Conservation (phyloP, 306 rosid species). For the Corylus heterophylla region DNA sequence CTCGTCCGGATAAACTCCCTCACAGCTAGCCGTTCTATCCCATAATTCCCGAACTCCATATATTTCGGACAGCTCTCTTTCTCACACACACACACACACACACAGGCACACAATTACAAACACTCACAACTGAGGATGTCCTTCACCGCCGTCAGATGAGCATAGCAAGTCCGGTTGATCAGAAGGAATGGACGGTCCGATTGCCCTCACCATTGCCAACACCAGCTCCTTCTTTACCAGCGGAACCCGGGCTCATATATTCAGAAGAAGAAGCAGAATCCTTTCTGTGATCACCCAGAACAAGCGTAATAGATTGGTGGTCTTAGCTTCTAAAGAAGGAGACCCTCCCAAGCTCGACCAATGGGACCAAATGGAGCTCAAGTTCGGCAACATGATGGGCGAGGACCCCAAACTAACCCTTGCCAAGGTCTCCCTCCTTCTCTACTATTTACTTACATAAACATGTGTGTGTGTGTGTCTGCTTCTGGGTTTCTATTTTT, state of each 20-base stretch:
- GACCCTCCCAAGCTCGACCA: constrained; percentile 54
- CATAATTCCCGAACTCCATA: too few relatives aligned
- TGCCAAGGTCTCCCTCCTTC: constrained; percentile 63
- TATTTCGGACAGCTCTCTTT: too few relatives aligned
- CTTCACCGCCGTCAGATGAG: too few relatives aligned
- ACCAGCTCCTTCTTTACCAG: constrained; percentile 36
- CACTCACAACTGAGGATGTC: too few relatives aligned
- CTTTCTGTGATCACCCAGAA: constrained; percentile 35
- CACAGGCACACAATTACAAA: too few relatives aligned
- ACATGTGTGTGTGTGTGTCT: background rate
- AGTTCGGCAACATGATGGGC: constrained; percentile 85
- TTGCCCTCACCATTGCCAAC: constrained; percentile 38
- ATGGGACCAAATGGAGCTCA: constrained; percentile 82
- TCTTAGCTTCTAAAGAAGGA: constrained; percentile 57
- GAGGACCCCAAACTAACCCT: constrained; percentile 94
- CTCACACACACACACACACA: too few relatives aligned
- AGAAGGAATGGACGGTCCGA: constrained; percentile 51
- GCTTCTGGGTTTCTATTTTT: too few relatives aligned
- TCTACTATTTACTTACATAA: background rate
- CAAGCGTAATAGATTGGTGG: constrained; percentile 31
- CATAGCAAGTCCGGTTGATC: too few relatives aligned
- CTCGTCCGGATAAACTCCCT: too few relatives aligned
- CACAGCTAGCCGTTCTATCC: too few relatives aligned
- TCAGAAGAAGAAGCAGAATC: constrained; percentile 24
- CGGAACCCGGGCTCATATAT: constrained; percentile 5